Evolutionary conservation across 1,139 yeast species (phyloP), one percentile per base, ranked within the genome.

Genomic region (Protomyces lactucae-debilis): DNA sequence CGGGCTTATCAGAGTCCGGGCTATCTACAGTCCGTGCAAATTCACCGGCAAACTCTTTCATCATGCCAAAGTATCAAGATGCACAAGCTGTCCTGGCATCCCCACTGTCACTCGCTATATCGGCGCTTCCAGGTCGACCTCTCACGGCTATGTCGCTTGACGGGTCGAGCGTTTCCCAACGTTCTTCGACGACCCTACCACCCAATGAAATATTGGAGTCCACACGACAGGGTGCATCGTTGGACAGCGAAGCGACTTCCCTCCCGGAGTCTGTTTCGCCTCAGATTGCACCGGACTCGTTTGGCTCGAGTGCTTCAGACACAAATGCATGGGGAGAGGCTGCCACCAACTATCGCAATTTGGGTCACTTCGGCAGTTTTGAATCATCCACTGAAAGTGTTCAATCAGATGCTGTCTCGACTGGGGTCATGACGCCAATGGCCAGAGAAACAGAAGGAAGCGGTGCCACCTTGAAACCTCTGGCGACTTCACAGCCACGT

Each of bases 31-130:
- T 59, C 52, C 52, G 63, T n/a, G 43, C 55, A 28, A 28, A 39
- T 18, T 52, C 57, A 40, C 63, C 63, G n/a, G 52, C 57, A 12
- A 36, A 36, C 16, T 59, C 63, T 18, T 59, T 59, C 46, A 59
- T 59, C 43, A 52, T 59, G 57, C 63, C 63, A 3, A 45, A 48
- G 18, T 59, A 59, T 35, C 28, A 23, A 14, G 63, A 59, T n/a
- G 21, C 48, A 21, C 48, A 43, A 18, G 48, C 48, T n/a, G 48
- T 43, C 3, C 48, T 23, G 48, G 25, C 48, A 16, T 43, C 48
- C 12, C 48, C 48, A 4, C 18, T 43, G 25, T 43, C 48, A 10
- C 48, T n/a, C 10, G 48, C 48, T 10, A 43, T 43, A 10, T 16
- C 48, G 23, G 18, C 48, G 23, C 18, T 43, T 1, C 48, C 48